Conservation (phyloP, 2,329 filamentous ascomycete genomes). For the Claviceps pusilla region DNA sequence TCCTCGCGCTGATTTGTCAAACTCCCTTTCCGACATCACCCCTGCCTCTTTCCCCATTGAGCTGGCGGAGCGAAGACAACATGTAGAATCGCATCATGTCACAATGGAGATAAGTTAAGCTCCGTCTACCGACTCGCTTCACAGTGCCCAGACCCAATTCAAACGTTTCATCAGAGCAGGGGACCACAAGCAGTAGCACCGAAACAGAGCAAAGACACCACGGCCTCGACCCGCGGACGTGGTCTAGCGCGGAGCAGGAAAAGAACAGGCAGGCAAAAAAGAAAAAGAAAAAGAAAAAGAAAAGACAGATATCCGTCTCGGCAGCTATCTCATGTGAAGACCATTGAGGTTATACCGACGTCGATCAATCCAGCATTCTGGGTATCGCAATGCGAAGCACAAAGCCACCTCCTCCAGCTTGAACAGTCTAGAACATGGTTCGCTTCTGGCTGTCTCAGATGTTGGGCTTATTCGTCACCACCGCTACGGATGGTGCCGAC, state of each 20-base stretch:
- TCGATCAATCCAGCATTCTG: slow-evolving; percentile 7
- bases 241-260: not conserved
- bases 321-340: slow-evolving; percentile 1
- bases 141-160: too few species aligned
- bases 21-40: too few species aligned
- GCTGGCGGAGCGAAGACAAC: not conserved
- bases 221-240: not conserved
- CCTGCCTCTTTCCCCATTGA: too few species aligned
- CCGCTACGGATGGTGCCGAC: slow-evolving; percentile 1
- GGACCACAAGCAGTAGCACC: not conserved
- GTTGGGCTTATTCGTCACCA: not conserved
- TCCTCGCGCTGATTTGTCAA: too few species aligned
- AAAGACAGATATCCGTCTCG: not conserved
- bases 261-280: not conserved
- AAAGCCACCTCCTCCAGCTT: not conserved
- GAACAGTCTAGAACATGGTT: not conserved
- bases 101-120: not conserved
- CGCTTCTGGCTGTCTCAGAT: not conserved
- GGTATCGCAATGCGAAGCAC: not conserved
- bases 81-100: not conserved
- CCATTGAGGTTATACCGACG: slow-evolving; percentile 2
- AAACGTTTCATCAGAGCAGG: not conserved
- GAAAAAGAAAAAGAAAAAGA: not conserved
- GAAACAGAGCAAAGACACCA: not conserved
- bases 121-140: too few species aligned